These are phyloP conservation scores for Sordariomycetes sp. DNA, from an alignment of 2,329 filamentous ascomycete species.

Conservation along the genomic window DNA sequence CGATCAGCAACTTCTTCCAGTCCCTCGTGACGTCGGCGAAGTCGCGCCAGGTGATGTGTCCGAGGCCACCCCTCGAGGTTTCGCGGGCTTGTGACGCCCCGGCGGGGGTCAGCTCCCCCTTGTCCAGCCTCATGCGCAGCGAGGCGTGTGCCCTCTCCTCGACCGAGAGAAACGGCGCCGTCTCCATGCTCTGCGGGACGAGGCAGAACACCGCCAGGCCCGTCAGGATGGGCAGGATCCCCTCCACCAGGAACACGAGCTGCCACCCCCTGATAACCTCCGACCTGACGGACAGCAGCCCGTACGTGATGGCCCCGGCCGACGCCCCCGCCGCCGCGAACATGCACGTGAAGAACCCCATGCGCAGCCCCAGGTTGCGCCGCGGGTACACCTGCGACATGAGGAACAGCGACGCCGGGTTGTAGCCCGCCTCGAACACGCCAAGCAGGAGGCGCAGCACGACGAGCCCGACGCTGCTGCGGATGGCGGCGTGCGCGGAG, in stretches of 20 bases:
- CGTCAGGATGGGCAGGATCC: constrained; percentile 29
- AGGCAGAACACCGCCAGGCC: constrained; percentile 31
- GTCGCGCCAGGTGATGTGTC: constrained; percentile 38
- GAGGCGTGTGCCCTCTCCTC: constrained; percentile 27
- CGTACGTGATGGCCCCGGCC: not conserved
- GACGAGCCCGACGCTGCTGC: constrained; percentile 27
- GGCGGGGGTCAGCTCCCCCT: constrained; percentile 24
- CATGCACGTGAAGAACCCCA: not conserved
- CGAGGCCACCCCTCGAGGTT: constrained; percentile 35
- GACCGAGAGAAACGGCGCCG: constrained; percentile 34
- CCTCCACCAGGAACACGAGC: constrained; percentile 41
- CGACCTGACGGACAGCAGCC: constrained; percentile 27
- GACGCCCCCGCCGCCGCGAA: constrained; percentile 26
- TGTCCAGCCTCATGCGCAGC: not conserved
- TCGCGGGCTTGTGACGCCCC: constrained; percentile 18
- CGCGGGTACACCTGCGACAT: not conserved
- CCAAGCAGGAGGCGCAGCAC: constrained; percentile 35
- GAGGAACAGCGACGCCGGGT: not conserved
- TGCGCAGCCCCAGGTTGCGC: not conserved
- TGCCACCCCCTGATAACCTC: constrained; percentile 32
- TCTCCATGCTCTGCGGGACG: constrained; percentile 32
- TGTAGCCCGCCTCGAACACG: constrained; percentile 35
- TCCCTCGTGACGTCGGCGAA: constrained; percentile 34
- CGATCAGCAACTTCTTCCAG: constrained; percentile 39
- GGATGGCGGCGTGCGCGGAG: constrained; percentile 34